Base-by-base conservation (phyloP, 2,329 filamentous ascomycete species). In the Curvularia eragrostidis region DNA sequence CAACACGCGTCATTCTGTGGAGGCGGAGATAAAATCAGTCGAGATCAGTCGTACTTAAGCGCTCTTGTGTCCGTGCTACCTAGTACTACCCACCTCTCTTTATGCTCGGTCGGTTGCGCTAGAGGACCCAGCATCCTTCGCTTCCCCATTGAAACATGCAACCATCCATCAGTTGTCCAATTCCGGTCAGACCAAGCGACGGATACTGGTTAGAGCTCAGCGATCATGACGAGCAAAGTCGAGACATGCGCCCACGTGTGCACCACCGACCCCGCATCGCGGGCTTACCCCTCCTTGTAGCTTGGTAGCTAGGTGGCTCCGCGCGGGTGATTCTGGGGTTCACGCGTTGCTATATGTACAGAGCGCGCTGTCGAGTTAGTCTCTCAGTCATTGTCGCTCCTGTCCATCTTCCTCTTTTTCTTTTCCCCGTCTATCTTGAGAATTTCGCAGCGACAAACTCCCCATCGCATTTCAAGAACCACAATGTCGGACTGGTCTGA, bases 401-500 rank as follows among this genome's bases (percentile, higher is more conserved):
- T 19, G n/a, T 24, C 36, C 39, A 5, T 34, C 21, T 36, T 18
- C 19, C 8, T 19, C n/a, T 24, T 43, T 18, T 3, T 5, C 8
- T 23, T 6, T 23, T n/a, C n/a, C n/a, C n/a, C n/a, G 21, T 43
- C 9, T 24, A 13, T 42, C 23, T 24, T 18, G 23, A 24, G 13
- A 26, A n/a, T 36, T 36, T 26, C 32, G 34, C 50, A 49, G 18
- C 48, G 26, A 39, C 28, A n/a, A n/a, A n/a, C 18, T 21, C 15
- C 19, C 18, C 26, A 48, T 46, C 23, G 12, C 19, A 48, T 23
- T 18, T 19, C 23, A 21, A 43, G 15, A 34, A 44, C 21, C 52
- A 65, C 41, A 47, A 75, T 75, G 72, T 59, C 70, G 48, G 62
- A 57, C 54, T 77, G 74, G 74, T 66, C 70, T 30, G 74, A 77